Evolutionary conservation across 805 yeast species (phyloP).

Genomic region (Cephaloascus albidus): DNA sequence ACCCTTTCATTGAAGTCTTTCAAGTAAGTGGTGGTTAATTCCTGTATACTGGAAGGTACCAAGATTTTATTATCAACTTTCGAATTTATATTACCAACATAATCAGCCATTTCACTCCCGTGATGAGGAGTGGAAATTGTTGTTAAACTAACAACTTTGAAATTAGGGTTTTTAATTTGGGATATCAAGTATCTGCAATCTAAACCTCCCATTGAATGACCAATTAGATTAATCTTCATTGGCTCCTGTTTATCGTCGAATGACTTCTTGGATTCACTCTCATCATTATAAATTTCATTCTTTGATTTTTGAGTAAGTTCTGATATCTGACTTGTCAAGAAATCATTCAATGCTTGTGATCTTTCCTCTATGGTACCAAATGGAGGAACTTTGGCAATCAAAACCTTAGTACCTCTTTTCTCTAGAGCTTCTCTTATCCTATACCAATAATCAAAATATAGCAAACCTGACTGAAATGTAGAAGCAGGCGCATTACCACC

Average conservation of each 20-base stretch:
- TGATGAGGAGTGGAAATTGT: slow-evolving; percentile 85
- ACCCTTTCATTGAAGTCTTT: slow-evolving; percentile 42
- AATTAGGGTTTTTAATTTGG: slow-evolving; percentile 34
- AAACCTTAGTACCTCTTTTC: slow-evolving; percentile 54
- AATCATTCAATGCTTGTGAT: slow-evolving; percentile 46
- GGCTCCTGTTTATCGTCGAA: slow-evolving; percentile 10
- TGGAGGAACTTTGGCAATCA: slow-evolving; percentile 75
- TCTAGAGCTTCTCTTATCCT: slow-evolving; percentile 63
- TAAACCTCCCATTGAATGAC: slow-evolving; percentile 93
- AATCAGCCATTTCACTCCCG: slow-evolving; percentile 80
- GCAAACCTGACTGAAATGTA: slow-evolving; percentile 14
- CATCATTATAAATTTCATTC: slow-evolving; percentile 5
- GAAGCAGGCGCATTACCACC: background rate
- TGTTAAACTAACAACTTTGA: slow-evolving; percentile 64
- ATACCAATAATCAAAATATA: slow-evolving; percentile 66
- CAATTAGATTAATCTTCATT: slow-evolving; percentile 61
- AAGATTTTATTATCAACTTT: slow-evolving; percentile 6
- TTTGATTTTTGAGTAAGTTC: slow-evolving; percentile 8
- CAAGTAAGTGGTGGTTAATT: slow-evolving; percentile 53
- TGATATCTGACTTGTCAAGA: slow-evolving; percentile 21
- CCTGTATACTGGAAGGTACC: slow-evolving; percentile 41
- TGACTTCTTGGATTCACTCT: slow-evolving; percentile 11
- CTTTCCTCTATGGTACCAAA: slow-evolving; percentile 68
- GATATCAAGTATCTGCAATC: slow-evolving; percentile 74
- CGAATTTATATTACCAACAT: slow-evolving; percentile 28